Conservation (phyloP, 2,329 filamentous ascomycete genomes). For the Talaromyces sp. region DNA sequence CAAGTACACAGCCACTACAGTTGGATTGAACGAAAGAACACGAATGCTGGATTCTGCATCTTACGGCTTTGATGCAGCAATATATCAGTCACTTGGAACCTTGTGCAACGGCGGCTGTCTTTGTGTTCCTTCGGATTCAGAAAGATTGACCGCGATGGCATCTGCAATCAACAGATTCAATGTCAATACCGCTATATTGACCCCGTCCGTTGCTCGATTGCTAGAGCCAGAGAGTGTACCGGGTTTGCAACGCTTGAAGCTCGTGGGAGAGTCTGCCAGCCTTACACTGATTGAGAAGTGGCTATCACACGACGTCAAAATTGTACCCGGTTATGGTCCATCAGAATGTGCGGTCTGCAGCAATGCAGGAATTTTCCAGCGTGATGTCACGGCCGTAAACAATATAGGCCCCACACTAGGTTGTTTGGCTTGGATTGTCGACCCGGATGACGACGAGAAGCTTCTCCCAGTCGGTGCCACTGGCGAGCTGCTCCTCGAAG, state of each 20-base stretch:
- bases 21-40: slow-evolving; percentile 50
- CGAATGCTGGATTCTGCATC: slow-evolving; percentile 39
- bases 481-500: slow-evolving; percentile 49
- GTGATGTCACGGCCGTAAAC: background rate
- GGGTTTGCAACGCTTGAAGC: slow-evolving; percentile 9
- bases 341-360: background rate
- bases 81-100: slow-evolving; percentile 54
- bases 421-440: slow-evolving; percentile 39
- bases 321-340: slow-evolving; percentile 5
- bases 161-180: background rate
- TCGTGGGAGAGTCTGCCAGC: slow-evolving; percentile 21
- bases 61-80: slow-evolving; percentile 39
- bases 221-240: background rate
- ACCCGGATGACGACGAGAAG: slow-evolving; percentile 34
- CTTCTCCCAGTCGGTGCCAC: slow-evolving; percentile 45
- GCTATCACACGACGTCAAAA: background rate
- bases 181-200: background rate
- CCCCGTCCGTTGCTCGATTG: background rate
- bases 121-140: slow-evolving; percentile 51
- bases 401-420: slow-evolving; percentile 8
- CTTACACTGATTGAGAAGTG: background rate
- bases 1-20: slow-evolving; percentile 48
- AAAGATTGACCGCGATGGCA: background rate
- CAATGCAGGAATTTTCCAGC: background rate
- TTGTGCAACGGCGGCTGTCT: slow-evolving; percentile 57